Conservation (phyloP, 495 filamentous ascomycete genomes). For the Neurospora sp. region DNA sequence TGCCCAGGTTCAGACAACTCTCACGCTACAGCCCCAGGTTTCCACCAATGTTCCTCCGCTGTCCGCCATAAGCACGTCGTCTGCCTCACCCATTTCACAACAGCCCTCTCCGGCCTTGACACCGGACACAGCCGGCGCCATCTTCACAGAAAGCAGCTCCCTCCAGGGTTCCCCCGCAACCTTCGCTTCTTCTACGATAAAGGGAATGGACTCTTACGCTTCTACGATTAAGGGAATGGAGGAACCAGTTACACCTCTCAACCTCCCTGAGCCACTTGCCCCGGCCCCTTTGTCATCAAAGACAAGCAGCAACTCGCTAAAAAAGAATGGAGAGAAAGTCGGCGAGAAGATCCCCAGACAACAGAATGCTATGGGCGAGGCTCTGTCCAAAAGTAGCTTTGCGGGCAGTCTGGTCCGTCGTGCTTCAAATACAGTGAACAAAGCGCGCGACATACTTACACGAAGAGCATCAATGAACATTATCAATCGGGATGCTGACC, state of each 20-base stretch:
- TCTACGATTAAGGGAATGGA: constrained; percentile 7
- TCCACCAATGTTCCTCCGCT: constrained; percentile 17
- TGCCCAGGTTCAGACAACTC: constrained; percentile 29
- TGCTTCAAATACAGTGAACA: constrained; percentile 33
- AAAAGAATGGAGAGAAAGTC: constrained; percentile 7
- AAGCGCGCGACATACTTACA: constrained; percentile 7
- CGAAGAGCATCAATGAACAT: not conserved
- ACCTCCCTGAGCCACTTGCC: constrained; percentile 33
- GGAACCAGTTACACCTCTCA: constrained; percentile 14
- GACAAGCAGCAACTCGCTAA: constrained; percentile 28
- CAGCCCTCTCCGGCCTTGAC: constrained; percentile 34
- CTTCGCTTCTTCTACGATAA: constrained; percentile 20
- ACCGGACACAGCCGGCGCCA: constrained; percentile 22
- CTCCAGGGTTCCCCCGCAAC: constrained; percentile 34
- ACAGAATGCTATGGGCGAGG: constrained; percentile 25
- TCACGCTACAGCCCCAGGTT: constrained; percentile 24
- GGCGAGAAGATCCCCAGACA: not conserved
- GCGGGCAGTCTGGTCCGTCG: constrained; percentile 30
- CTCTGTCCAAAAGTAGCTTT: not conserved
- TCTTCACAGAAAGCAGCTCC: constrained; percentile 29
- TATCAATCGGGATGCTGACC: not conserved
- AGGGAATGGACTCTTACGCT: constrained; percentile 9
- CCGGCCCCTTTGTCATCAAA: constrained; percentile 20
- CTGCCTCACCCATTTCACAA: constrained; percentile 30
- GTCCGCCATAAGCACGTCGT: constrained; percentile 34